A percentile compares a stretch with the other conserved stretches of the same genome.
Evolutionary conservation across 1,284 basidiomycete species (phyloP).

Genomic region (Ustilago cynodontis): DNA sequence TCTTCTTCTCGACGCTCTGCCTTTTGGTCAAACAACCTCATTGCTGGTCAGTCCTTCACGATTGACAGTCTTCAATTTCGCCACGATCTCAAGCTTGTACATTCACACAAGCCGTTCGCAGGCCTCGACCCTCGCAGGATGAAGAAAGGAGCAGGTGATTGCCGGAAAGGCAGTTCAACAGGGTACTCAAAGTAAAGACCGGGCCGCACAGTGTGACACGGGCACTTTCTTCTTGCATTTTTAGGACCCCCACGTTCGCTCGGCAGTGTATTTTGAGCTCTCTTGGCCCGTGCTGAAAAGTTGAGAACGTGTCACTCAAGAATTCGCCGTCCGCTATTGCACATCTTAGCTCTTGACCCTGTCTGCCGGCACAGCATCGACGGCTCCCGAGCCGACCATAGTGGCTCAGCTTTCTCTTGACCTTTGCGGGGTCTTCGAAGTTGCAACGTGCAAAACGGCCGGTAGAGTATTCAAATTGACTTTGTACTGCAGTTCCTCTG

Average conservation of each 20-base stretch:
- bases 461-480: not conserved
- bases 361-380: not conserved
- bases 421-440: not conserved
- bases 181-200: not conserved
- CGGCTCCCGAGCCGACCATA: not conserved
- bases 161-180: not conserved
- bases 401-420: not conserved
- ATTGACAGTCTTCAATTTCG: not conserved
- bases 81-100: not conserved
- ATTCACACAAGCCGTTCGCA: conserved; percentile 1
- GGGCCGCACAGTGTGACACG: conserved; percentile 38
- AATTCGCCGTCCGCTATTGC: conserved; percentile 40
- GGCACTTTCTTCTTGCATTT: conserved; percentile 11
- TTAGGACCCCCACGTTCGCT: conserved; percentile 34
- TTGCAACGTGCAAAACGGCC: not conserved
- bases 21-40: not conserved
- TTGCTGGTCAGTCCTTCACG: not conserved
- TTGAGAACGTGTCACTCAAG: conserved; percentile 36
- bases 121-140: too few relatives aligned
- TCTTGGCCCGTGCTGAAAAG: conserved; percentile 28
- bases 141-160: too few relatives aligned
- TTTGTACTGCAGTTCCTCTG: not conserved
- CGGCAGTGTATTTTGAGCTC: conserved; percentile 14
- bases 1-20: not conserved
- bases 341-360: conserved; percentile 1